Evolutionary conservation across 768 basidiomycete species (phyloP).

Genomic region (Tricholoma bakamatsutake): DNA sequence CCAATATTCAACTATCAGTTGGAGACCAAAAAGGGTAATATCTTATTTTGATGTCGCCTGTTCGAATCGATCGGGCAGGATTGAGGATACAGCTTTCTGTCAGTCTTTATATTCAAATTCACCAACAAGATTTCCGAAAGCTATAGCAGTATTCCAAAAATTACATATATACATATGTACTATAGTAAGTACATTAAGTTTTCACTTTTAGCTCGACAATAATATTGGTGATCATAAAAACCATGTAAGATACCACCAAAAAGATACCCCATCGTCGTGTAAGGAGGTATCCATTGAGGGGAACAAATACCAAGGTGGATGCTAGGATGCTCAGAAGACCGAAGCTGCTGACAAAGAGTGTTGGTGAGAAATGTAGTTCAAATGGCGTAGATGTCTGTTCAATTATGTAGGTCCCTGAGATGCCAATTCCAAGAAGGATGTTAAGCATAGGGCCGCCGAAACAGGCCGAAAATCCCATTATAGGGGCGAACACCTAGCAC

Average conservation of each 20-base stretch:
- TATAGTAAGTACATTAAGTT: neutral
- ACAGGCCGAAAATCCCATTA: conserved; percentile 95
- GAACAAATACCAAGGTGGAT: conserved; percentile 77
- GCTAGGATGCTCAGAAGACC: conserved; percentile 76
- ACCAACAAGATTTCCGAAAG: no score
- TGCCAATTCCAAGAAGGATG: conserved; percentile 85
- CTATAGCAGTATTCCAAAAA: neutral
- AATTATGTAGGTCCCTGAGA: conserved; percentile 86
- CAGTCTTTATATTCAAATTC: no score
- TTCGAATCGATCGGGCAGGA: no score
- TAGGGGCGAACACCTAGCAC: conserved; percentile 70
- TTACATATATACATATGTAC: no score
- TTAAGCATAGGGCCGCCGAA: conserved; percentile 93
- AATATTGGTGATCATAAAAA: conserved; percentile 75
- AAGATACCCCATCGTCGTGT: conserved; percentile 78
- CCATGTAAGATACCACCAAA: conserved; percentile 66
- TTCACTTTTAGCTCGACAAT: conserved; percentile 60
- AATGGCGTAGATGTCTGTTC: conserved; percentile 57
- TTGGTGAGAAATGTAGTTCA: conserved; percentile 71
- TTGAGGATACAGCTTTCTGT: no score
- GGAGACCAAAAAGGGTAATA: no score
- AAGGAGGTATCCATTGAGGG: conserved; percentile 76
- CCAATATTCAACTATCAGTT: no score
- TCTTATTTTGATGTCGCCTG: no score
- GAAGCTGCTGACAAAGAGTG: conserved; percentile 76